Evolutionary conservation across 805 yeast species (phyloP), one percentile per base, ranked within the genome.

Genomic region (Metschnikowia kunwiensis): DNA sequence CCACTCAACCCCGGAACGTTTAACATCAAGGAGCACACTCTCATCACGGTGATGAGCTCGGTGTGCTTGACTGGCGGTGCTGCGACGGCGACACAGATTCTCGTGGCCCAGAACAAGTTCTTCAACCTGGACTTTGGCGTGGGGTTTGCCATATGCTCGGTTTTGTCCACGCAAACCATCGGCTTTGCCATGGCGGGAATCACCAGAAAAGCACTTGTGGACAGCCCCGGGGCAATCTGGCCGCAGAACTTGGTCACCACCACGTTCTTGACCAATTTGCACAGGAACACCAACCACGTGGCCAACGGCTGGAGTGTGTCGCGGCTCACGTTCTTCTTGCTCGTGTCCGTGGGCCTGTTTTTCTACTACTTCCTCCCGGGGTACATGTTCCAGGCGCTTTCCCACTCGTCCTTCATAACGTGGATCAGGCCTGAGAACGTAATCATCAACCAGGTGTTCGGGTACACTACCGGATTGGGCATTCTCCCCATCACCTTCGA

Each of bases 141-240:
- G 25, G 62, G 57, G 30, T 43, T 51, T 32, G 56, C 55, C 16
- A 55, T 61, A 38, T 57, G 60, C 44, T 43, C 55, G 29, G 52
- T 56, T 24, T 57, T 59, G 44, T 50, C 59, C 16, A 57, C 61
- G 5, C 61, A 57, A 35, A 34, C 53, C 16, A 40, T 58, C 31
- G 61, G 61, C 26, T 57, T 55, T 40, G 55, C 60, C 20, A 46
- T 53, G 20, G 52, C 55, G 11, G 63, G 61, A 9, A 34, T 58
- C 19, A 46, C 57, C 24, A 54, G 58, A 25, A 47, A 54, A 28
- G 38, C 43, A 29, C 40, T 46, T n/a, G 47, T 46, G 11, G 45
- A 46, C 20, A 39, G 42, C 13, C 43, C 44, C 7, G 27, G 28
- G 16, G 43, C 43, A 25, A 38, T 44, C 24, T 46, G 50, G 50